phyloP scores from a whole-genome alignment of 371 early-diverging fungal species.

The Choanephora cucurbitarum region DNA sequence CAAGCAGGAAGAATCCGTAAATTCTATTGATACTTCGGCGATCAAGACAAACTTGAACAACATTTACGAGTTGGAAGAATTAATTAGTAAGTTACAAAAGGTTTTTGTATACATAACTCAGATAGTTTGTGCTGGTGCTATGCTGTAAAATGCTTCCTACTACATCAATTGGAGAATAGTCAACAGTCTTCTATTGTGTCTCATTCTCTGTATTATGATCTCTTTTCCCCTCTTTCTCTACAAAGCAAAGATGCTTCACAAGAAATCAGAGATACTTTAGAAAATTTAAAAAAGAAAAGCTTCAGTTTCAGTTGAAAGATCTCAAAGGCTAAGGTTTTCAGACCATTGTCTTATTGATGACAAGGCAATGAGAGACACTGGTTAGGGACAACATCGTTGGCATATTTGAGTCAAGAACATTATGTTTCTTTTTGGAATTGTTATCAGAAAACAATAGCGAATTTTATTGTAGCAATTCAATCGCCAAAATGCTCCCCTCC shows the following conservation, averaged over 20 bases:
- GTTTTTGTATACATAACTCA: too few species aligned
- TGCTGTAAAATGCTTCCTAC: not conserved
- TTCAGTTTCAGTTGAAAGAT: not conserved
- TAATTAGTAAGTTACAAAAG: not conserved
- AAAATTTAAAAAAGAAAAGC: not conserved
- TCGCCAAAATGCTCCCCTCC: too few species aligned
- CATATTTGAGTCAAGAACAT: not conserved
- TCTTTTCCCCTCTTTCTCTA: not conserved
- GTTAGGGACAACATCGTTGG: not conserved
- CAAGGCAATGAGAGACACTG: not conserved
- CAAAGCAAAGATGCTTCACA: not conserved
- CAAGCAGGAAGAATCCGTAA: not conserved
- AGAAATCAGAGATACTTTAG: not conserved
- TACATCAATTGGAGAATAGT: not conserved
- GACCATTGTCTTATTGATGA: not conserved
- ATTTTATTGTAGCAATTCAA: not conserved
- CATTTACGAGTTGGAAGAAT: not conserved
- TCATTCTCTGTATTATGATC: not conserved
- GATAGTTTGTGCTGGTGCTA: not conserved
- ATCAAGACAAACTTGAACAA: not conserved
- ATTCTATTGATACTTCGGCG: not conserved
- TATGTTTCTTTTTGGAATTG: not conserved
- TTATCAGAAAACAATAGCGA: not conserved
- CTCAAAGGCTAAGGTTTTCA: not conserved
- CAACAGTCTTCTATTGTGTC: not conserved